Evolutionary conservation across 352 stramenopile genomes (phyloP).

Genomic region (Blastocystis sp.): DNA sequence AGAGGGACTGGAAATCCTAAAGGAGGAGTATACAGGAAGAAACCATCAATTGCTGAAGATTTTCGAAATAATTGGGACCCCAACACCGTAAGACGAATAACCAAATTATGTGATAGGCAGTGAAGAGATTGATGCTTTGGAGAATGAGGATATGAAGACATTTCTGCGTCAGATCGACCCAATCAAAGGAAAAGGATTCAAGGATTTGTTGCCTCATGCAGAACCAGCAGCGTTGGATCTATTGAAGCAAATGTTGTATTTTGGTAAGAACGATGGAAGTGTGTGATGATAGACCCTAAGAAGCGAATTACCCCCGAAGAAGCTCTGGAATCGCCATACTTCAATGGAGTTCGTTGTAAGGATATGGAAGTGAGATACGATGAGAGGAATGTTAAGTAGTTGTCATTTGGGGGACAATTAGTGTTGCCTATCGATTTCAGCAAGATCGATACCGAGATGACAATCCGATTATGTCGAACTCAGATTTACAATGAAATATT

Average conservation of each 20-base stretch:
- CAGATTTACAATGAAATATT: conserved; percentile 52
- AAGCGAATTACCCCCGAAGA: conserved; percentile 44
- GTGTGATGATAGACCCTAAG: not conserved
- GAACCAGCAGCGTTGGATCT: conserved; percentile 75
- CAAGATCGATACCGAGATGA: conserved; percentile 20
- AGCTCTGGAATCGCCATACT: conserved; percentile 44
- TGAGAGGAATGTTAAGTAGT: not conserved
- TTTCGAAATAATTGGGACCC: conserved; percentile 64
- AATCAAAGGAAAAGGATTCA: conserved; percentile 64
- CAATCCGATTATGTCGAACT: conserved; percentile 19
- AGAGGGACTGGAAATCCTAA: not conserved
- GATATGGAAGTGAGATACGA: not conserved
- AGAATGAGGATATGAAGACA: not conserved
- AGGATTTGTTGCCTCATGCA: conserved; percentile 70
- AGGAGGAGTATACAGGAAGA: not conserved
- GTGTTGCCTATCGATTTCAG: conserved; percentile 46
- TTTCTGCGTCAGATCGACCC: conserved; percentile 19
- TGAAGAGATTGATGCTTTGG: conserved; percentile 38
- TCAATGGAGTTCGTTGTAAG: not conserved
- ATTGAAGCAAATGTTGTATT: conserved; percentile 76
- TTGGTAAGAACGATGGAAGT: conserved; percentile 63
- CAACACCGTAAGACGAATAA: conserved; percentile 65
- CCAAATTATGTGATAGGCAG: not conserved
- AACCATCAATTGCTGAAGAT: conserved; percentile 65
- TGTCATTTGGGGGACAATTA: not conserved